A percentile compares a stretch with the other conserved stretches of the same genome.
These are phyloP conservation scores for Marchantia polymorpha DNA, from an alignment of 225 moss, liverwort and hornwort species.

Conservation along the genomic window DNA sequence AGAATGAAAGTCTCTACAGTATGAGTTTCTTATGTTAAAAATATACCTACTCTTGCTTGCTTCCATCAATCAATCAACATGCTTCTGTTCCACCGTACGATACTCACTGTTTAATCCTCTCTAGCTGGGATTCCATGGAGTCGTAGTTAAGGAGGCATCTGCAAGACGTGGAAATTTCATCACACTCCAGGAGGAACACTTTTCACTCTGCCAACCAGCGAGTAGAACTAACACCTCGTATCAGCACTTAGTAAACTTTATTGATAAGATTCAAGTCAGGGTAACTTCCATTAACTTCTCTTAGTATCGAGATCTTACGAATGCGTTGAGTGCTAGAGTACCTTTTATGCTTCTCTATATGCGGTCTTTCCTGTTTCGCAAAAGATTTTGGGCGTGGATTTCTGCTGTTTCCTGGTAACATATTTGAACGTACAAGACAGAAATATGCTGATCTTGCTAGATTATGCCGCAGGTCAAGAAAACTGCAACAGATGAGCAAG, in stretches of 20 bases:
- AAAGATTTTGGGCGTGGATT: background rate
- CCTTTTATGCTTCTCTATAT: no score
- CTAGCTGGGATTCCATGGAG: background rate
- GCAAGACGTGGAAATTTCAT: background rate
- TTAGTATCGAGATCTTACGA: no score
- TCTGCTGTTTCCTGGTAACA: background rate
- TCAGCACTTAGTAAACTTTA: background rate
- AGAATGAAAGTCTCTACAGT: no score
- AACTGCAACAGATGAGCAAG: background rate
- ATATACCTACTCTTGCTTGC: no score
- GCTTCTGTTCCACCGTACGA: no score
- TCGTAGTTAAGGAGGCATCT: no score
- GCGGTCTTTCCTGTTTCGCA: no score
- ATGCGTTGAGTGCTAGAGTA: no score
- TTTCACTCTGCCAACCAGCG: slow-evolving; percentile 3
- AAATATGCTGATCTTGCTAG: background rate
- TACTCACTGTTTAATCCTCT: background rate
- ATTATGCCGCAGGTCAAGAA: background rate
- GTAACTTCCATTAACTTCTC: background rate
- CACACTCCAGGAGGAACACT: background rate
- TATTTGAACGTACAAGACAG: background rate
- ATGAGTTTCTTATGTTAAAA: no score
- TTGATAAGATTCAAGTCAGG: background rate
- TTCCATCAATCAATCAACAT: no score
- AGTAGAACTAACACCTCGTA: background rate